phyloP scores from a whole-genome alignment of 177 flowering plant genomes.

The Telopea speciosissima region DNA sequence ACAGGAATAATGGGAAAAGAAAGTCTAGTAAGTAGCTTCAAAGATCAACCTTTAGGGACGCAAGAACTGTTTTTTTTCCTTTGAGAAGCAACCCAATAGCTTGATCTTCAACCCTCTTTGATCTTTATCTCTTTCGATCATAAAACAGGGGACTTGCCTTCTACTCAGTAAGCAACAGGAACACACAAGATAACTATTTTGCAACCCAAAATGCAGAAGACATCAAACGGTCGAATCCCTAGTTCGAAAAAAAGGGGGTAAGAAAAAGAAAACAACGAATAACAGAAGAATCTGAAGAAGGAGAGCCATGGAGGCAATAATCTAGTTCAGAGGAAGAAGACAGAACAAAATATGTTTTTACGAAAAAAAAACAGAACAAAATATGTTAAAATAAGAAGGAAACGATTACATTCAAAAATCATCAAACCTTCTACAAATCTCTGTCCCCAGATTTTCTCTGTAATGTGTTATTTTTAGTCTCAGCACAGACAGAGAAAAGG shows the following conservation, averaged over 20 bases:
- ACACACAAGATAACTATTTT: not conserved
- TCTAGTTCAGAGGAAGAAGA: not conserved
- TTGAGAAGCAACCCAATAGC: not conserved
- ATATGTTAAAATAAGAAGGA: not conserved
- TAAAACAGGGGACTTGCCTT: not conserved
- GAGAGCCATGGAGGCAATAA: not conserved
- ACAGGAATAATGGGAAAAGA: not conserved
- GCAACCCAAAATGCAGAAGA: not conserved
- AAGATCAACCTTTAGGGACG: slow-evolving; percentile 40
- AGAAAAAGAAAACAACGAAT: not conserved
- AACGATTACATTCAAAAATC: not conserved
- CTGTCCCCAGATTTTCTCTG: not conserved
- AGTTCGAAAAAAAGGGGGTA: too few relatives aligned
- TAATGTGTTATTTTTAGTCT: too few relatives aligned
- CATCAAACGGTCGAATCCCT: slow-evolving; percentile 1
- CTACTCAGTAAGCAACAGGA: not conserved
- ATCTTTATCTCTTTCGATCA: not conserved
- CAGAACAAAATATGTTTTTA: too few relatives aligned
- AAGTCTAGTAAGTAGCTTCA: slow-evolving; percentile 10
- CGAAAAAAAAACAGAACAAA: not conserved
- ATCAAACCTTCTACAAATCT: not conserved
- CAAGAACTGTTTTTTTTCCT: not conserved
- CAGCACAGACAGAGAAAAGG: too few relatives aligned
- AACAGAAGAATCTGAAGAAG: not conserved
- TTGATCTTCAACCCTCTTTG: not conserved